These are phyloP conservation scores for Decorospora gaudefroyi DNA, from an alignment of 2,329 filamentous ascomycete species.

Conservation along the genomic window DNA sequence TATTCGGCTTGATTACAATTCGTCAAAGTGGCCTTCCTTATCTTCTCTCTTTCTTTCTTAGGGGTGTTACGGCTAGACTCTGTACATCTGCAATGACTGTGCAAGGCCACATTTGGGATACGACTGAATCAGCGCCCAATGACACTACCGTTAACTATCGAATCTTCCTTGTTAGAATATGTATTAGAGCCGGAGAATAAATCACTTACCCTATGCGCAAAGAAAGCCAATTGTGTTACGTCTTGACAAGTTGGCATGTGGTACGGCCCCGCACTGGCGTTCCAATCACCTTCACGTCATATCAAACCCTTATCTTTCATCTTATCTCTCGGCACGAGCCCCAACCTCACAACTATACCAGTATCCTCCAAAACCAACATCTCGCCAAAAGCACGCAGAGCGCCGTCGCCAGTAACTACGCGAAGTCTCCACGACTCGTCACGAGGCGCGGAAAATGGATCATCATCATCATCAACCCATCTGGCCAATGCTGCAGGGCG, in stretches of 20 bases:
- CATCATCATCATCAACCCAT: constrained; percentile 24
- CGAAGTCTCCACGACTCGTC: neutral
- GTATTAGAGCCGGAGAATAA: no score
- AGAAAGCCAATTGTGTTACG: no score
- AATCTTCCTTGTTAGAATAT: no score
- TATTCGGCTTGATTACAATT: no score
- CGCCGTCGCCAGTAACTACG: neutral
- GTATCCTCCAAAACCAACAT: neutral
- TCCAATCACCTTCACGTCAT: constrained; percentile 4
- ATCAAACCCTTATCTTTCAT: constrained; percentile 12
- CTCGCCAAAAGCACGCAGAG: no score
- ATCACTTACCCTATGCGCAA: neutral
- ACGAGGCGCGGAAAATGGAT: constrained; percentile 13
- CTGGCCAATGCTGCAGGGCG: constrained; percentile 25
- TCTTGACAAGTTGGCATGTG: constrained; percentile 3
- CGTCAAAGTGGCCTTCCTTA: no score
- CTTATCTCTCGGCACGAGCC: constrained; percentile 18
- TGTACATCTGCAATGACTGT: no score
- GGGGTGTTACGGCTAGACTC: no score
- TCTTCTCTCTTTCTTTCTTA: no score
- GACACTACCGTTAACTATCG: no score
- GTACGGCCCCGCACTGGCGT: constrained; percentile 1
- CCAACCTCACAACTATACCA: neutral
- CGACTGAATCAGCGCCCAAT: no score
- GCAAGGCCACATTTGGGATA: no score